These are phyloP conservation scores for Albatrellus sp. DNA, from an alignment of 1,284 basidiomycete genomes.

Conservation along the genomic window DNA sequence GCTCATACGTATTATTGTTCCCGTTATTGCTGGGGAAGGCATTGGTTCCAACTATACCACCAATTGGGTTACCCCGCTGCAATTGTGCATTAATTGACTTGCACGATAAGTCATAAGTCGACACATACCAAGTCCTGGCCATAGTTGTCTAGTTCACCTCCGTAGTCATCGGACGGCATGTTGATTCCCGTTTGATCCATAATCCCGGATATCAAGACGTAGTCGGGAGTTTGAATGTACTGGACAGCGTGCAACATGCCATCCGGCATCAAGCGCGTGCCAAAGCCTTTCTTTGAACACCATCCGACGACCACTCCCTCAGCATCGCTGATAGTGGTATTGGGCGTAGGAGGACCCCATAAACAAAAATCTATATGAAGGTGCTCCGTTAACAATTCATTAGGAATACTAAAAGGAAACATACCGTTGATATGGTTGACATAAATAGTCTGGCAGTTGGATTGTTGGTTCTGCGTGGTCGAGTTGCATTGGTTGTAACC, in stretches of 20 bases:
- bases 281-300: conserved; percentile 60
- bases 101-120: neutral
- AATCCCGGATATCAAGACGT: conserved; percentile 52
- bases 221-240: conserved; percentile 51
- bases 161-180: conserved; percentile 40
- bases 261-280: conserved; percentile 51
- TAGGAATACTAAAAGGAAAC: conserved; percentile 7
- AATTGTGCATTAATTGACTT: neutral
- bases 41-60: conserved; percentile 37
- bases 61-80: conserved; percentile 39
- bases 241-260: conserved; percentile 55
- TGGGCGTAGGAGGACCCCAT: conserved; percentile 37
- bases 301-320: conserved; percentile 63
- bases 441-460: conserved; percentile 53
- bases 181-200: conserved; percentile 51
- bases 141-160: conserved; percentile 57
- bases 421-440: conserved; percentile 40
- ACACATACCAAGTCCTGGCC: conserved; percentile 37
- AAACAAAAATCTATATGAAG: conserved; percentile 43
- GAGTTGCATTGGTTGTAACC: conserved; percentile 66
- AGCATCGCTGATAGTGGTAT: conserved; percentile 45
- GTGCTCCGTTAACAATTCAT: conserved; percentile 7
- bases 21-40: conserved; percentile 23
- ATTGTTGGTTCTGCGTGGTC: conserved; percentile 46
- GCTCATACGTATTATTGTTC: conserved; percentile 22